Conservation (phyloP, 2,329 filamentous ascomycete genomes). For the Xylariaceae sp. region DNA sequence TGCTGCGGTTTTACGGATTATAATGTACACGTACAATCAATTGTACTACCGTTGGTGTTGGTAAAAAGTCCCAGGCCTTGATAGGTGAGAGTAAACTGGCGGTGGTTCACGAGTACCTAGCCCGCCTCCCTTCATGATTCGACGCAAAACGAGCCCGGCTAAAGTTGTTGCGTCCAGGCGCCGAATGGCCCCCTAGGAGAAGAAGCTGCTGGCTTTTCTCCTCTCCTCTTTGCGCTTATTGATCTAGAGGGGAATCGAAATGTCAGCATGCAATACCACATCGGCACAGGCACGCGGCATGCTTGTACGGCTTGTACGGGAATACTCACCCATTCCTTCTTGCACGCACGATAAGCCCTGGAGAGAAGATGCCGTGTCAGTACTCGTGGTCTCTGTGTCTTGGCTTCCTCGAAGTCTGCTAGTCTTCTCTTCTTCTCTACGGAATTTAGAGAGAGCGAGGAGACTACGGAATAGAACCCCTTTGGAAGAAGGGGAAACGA, state of each 20-base stretch:
- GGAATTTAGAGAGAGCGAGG: not conserved
- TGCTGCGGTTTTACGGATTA: not conserved
- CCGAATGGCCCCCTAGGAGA: constrained; percentile 2
- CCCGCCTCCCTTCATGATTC: not conserved
- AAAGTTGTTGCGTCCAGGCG: not conserved
- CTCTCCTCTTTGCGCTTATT: constrained; percentile 17
- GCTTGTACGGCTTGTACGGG: not conserved
- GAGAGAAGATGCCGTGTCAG: constrained; percentile 2
- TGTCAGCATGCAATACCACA: constrained; percentile 7
- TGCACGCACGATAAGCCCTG: constrained; percentile 17
- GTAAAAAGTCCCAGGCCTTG: not conserved
- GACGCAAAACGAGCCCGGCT: not conserved
- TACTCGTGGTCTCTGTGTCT: not conserved
- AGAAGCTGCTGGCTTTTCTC: constrained; percentile 10
- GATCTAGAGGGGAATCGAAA: constrained; percentile 9
- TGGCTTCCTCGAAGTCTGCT: not conserved
- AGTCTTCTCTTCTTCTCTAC: not conserved
- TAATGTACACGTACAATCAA: not conserved
- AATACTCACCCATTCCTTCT: constrained; percentile 18
- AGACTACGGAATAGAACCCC: not conserved
- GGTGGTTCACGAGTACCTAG: not conserved
- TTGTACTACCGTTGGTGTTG: not conserved
- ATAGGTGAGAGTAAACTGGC: not conserved
- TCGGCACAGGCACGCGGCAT: not conserved
- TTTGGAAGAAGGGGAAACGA: not conserved